Evolutionary conservation across 768 basidiomycete genomes (phyloP).

Genomic region (Agaricus sinodeliciosus): DNA sequence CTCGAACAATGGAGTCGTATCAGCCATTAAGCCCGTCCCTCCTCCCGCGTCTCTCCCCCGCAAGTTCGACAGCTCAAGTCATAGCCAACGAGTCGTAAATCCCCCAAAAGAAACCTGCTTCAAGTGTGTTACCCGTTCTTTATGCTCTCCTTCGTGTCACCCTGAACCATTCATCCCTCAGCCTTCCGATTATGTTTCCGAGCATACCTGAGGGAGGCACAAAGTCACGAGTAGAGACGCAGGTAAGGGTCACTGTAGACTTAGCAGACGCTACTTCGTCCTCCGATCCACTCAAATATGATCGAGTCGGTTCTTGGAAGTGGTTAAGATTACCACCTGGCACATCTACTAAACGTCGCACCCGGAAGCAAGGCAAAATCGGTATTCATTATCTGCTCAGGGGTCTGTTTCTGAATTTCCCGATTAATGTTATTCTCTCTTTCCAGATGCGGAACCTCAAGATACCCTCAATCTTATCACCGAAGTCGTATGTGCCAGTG

Average conservation of each 20-base stretch:
- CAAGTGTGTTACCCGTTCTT: conserved; percentile 43
- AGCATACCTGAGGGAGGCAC: conserved; percentile 79
- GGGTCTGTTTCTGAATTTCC: not conserved
- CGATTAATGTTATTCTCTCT: conserved; percentile 5
- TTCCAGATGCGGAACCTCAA: conserved; percentile 54
- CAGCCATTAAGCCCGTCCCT: conserved; percentile 57
- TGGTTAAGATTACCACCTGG: conserved; percentile 78
- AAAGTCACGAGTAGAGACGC: conserved; percentile 93
- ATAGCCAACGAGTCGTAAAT: conserved; percentile 55
- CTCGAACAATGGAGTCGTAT: conserved; percentile 31
- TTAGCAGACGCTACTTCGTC: conserved; percentile 64
- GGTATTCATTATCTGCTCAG: conserved; percentile 34
- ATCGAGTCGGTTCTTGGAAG: conserved; percentile 85
- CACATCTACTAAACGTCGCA: conserved; percentile 77
- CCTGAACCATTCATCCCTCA: conserved; percentile 23
- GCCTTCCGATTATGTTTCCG: conserved; percentile 77
- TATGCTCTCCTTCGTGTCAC: not conserved
- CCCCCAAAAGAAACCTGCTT: conserved; percentile 72
- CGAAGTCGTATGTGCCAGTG: conserved; percentile 74
- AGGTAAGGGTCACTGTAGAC: conserved; percentile 81
- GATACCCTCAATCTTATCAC: conserved; percentile 69
- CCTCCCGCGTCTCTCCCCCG: conserved; percentile 57
- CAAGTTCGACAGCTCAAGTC: conserved; percentile 42
- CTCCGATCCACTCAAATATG: conserved; percentile 58
- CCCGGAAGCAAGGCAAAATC: conserved; percentile 79